Percentiles rank a stretch among this genome's conserved stretches.
Evolutionary conservation across 805 yeast species (phyloP).

Genomic region (Barnettozyma botsteinii): DNA sequence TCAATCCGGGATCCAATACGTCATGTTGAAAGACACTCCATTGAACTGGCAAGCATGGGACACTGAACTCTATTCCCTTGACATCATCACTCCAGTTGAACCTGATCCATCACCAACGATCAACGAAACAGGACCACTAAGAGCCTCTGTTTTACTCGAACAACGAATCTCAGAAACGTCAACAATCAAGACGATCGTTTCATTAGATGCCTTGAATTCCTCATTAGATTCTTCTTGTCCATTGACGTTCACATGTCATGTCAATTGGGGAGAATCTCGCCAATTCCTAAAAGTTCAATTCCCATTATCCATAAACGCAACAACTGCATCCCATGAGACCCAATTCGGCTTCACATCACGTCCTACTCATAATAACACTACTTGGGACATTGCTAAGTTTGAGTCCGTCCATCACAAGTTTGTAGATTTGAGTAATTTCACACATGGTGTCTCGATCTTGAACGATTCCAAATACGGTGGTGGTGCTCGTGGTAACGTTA

Average conservation of each 20-base stretch:
- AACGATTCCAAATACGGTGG: constrained; percentile 91
- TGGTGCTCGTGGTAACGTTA: constrained; percentile 85
- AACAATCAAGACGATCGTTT: constrained; percentile 59
- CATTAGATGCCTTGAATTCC: constrained; percentile 51
- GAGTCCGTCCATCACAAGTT: constrained; percentile 94
- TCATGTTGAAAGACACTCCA: constrained; percentile 86
- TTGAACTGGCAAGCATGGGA: constrained; percentile 96
- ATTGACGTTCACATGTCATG: constrained; percentile 51
- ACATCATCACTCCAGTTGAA: constrained; percentile 41
- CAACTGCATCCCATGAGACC: constrained; percentile 83
- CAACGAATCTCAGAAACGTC: constrained; percentile 55
- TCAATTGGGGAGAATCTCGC: constrained; percentile 84
- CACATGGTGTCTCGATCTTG: constrained; percentile 80
- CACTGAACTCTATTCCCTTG: constrained; percentile 83
- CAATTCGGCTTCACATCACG: constrained; percentile 89
- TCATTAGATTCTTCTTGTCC: constrained; percentile 31
- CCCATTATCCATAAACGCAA: constrained; percentile 77
- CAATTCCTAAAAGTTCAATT: constrained; percentile 92
- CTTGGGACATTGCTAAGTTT: constrained; percentile 95
- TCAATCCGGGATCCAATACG: constrained; percentile 66
- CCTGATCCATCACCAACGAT: constrained; percentile 20
- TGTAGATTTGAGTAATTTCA: constrained; percentile 83
- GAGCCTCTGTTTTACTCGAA: constrained; percentile 56
- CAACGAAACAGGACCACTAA: constrained; percentile 47
- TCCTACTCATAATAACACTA: constrained; percentile 91